These are phyloP conservation scores for Cutaneotrichosporon arboriforme DNA, from an alignment of 1,284 basidiomycete genomes.

Conservation along the genomic window DNA sequence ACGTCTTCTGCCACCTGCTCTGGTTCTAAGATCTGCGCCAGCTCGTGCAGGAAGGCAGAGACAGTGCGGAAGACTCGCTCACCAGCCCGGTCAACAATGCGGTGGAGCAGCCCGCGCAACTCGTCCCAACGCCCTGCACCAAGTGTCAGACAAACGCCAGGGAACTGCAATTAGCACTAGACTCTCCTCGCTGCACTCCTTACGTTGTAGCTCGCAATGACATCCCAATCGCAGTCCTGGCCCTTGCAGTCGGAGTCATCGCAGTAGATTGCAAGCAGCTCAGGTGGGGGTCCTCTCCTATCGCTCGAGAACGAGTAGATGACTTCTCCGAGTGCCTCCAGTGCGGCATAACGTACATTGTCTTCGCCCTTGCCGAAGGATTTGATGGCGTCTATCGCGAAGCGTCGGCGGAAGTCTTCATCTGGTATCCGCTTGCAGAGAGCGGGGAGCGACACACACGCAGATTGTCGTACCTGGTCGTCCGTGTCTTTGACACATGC, in stretches of 20 bases:
- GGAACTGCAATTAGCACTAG: conserved; percentile 52
- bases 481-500: conserved; percentile 62
- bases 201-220: conserved; percentile 85
- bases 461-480: conserved; percentile 84
- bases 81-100: conserved; percentile 53
- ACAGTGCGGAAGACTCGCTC: conserved; percentile 52
- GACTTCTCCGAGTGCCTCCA: conserved; percentile 87
- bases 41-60: conserved; percentile 80
- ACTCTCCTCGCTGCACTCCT: conserved; percentile 12
- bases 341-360: conserved; percentile 70
- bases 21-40: conserved; percentile 76
- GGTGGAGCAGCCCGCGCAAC: conserved; percentile 64
- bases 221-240: conserved; percentile 62
- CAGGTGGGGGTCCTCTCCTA: conserved; percentile 62
- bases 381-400: conserved; percentile 61
- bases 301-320: conserved; percentile 75
- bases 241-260: conserved; percentile 24
- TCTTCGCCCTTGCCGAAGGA: conserved; percentile 64
- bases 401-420: conserved; percentile 54
- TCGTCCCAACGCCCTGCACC: conserved; percentile 72
- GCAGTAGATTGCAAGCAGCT: conserved; percentile 72
- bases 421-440: conserved; percentile 62
- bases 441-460: conserved; percentile 77
- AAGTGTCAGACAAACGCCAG: conserved; percentile 81
- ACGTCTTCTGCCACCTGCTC: conserved; percentile 66